Percentiles rank a stretch among this genome's conserved stretches.
These are phyloP conservation scores for Apiospora sp. DNA, from an alignment of 2,329 filamentous ascomycete species.

Conservation along the genomic window DNA sequence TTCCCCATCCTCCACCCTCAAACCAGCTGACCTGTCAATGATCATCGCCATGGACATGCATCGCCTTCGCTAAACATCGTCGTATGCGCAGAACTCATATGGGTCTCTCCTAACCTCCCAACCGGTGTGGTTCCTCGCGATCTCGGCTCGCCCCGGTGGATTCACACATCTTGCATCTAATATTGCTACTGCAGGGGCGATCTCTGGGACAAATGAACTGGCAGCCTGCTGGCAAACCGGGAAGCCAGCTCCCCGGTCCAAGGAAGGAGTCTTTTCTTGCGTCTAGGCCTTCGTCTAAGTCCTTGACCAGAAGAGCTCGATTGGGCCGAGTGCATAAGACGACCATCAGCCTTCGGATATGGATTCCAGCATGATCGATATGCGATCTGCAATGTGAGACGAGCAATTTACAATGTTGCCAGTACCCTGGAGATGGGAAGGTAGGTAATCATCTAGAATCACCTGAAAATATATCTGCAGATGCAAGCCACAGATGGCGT, in stretches of 20 bases:
- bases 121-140: not conserved
- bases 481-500: constrained; percentile 8
- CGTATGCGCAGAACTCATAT: not conserved
- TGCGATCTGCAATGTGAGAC: constrained; percentile 9
- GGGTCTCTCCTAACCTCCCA: not conserved
- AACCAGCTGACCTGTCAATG: not conserved
- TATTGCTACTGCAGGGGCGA: constrained; percentile 6
- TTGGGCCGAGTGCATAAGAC: not conserved
- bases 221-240: not conserved
- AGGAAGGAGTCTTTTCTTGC: not conserved
- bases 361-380: not conserved
- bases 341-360: constrained; percentile 9
- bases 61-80: not conserved
- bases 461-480: constrained; percentile 3
- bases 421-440: not conserved
- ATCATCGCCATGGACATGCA: not conserved
- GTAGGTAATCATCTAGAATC: constrained; percentile 15
- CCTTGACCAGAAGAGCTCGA: not conserved
- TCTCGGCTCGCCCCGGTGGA: constrained; percentile 15
- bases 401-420: not conserved
- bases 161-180: constrained; percentile 19
- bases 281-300: not conserved
- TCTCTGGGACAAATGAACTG: constrained; percentile 10
- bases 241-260: not conserved
- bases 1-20: not conserved